Evolutionary conservation across 2,329 filamentous ascomycete genomes (phyloP).

Genomic region (Talaromyces pinophilus): DNA sequence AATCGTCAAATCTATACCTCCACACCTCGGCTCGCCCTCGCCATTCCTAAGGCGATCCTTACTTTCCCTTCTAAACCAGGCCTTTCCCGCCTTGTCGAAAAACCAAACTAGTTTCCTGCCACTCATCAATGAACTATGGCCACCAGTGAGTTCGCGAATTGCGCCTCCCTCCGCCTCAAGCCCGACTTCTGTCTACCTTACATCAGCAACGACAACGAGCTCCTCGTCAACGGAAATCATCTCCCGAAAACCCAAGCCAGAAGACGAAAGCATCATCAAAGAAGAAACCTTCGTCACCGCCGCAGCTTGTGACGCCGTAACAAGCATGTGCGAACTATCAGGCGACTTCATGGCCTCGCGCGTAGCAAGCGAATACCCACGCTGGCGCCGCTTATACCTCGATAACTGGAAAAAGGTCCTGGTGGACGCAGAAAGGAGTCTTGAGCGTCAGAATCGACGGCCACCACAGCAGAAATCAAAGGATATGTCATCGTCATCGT

Average conservation of each 20-base stretch:
- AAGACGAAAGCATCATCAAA: conserved; percentile 31
- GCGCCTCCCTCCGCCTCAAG: conserved; percentile 49
- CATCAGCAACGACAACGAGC: conserved; percentile 17
- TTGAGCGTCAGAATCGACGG: conserved; percentile 32
- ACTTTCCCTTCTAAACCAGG: conserved; percentile 72
- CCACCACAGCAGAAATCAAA: conserved; percentile 1
- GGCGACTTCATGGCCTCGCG: conserved; percentile 79
- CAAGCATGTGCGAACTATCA: conserved; percentile 67
- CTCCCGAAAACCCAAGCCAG: conserved; percentile 55
- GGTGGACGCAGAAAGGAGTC: conserved; percentile 38
- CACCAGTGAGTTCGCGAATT: conserved; percentile 60
- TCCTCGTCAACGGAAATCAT: conserved; percentile 46
- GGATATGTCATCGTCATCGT: not conserved
- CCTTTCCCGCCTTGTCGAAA: conserved; percentile 68
- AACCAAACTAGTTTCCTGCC: conserved; percentile 86
- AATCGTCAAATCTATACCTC: conserved; percentile 80
- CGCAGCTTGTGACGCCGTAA: conserved; percentile 69
- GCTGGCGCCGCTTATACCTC: conserved; percentile 46
- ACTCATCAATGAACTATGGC: conserved; percentile 88
- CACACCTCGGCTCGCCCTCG: conserved; percentile 85
- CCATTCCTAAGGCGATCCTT: conserved; percentile 76
- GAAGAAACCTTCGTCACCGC: conserved; percentile 59
- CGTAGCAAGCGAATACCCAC: conserved; percentile 67
- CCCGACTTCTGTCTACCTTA: conserved; percentile 39
- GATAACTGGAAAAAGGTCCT: conserved; percentile 41